These are phyloP conservation scores for Russula griseocarnosa DNA, from an alignment of 768 basidiomycete genomes.

Conservation along the genomic window DNA sequence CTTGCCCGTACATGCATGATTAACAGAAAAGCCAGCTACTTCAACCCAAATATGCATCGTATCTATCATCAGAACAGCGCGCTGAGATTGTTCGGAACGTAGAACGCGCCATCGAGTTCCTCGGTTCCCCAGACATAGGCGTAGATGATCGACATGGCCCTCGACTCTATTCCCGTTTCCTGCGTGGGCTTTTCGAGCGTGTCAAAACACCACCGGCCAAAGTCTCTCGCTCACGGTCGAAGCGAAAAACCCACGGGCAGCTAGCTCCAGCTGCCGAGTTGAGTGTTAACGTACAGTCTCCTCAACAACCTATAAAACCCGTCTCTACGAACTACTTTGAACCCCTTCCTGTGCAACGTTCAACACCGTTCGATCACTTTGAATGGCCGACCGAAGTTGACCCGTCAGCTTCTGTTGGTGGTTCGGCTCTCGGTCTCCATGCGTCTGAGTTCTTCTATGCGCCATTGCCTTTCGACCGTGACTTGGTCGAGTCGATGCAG, in stretches of 20 bases:
- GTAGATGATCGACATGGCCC: conserved; percentile 37
- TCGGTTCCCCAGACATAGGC: conserved; percentile 32
- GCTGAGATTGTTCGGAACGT: conserved; percentile 31
- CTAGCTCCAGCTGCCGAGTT: background rate
- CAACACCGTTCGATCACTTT: conserved; percentile 27
- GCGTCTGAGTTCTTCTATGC: conserved; percentile 26
- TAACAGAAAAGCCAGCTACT: conserved; percentile 27
- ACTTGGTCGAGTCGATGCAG: conserved; percentile 28
- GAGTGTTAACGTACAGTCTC: background rate
- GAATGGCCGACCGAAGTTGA: conserved; percentile 6
- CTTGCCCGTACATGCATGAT: background rate
- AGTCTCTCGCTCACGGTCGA: background rate
- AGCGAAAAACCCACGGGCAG: background rate
- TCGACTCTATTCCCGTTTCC: conserved; percentile 35
- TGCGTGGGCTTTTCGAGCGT: conserved; percentile 30
- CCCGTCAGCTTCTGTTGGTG: background rate
- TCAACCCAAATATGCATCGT: conserved; percentile 32
- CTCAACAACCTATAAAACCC: background rate
- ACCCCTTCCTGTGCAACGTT: conserved; percentile 19
- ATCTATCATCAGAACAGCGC: conserved; percentile 30
- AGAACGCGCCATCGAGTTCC: conserved; percentile 31
- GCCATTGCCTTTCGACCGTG: conserved; percentile 26
- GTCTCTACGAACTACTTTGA: conserved; percentile 18
- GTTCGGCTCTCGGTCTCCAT: conserved; percentile 18
- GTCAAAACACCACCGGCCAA: conserved; percentile 20